These are phyloP conservation scores for Metarhizium brunneum DNA, from an alignment of 2,329 filamentous ascomycete species.

Conservation along the genomic window DNA sequence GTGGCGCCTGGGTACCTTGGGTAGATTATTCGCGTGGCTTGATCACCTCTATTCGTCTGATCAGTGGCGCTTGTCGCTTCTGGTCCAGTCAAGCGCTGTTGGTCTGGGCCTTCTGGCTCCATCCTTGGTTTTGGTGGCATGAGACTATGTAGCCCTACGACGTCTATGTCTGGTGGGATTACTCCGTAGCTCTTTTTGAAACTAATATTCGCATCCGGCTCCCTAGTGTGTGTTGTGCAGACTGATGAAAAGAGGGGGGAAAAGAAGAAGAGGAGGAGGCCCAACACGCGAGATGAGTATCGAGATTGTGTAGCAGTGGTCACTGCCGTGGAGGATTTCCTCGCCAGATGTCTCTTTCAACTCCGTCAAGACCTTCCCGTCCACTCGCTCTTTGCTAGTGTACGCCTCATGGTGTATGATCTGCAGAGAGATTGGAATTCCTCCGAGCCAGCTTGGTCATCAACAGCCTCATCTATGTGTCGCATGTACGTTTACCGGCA, in stretches of 20 bases:
- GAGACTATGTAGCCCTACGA: background rate
- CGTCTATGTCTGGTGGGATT: background rate
- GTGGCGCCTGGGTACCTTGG: background rate
- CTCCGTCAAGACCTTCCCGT: background rate
- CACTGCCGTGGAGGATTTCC: too few species aligned
- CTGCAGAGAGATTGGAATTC: background rate
- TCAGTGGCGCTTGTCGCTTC: constrained; percentile 1
- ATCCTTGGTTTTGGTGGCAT: background rate
- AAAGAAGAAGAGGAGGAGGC: background rate
- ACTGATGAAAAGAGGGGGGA: background rate
- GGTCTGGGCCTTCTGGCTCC: background rate
- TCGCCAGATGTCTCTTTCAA: background rate
- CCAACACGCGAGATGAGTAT: background rate
- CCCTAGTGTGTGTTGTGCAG: background rate
- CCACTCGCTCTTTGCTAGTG: background rate
- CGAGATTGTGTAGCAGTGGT: too few species aligned
- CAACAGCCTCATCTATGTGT: background rate
- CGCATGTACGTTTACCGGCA: too few species aligned
- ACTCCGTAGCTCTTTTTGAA: background rate
- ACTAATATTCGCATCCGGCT: background rate
- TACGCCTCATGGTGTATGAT: background rate
- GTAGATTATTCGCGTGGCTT: background rate
- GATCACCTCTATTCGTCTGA: background rate
- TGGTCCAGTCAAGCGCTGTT: background rate
- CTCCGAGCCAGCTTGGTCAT: background rate